Conservation (phyloP, 768 basidiomycete species). For the Pleurotus tuoliensis region DNA sequence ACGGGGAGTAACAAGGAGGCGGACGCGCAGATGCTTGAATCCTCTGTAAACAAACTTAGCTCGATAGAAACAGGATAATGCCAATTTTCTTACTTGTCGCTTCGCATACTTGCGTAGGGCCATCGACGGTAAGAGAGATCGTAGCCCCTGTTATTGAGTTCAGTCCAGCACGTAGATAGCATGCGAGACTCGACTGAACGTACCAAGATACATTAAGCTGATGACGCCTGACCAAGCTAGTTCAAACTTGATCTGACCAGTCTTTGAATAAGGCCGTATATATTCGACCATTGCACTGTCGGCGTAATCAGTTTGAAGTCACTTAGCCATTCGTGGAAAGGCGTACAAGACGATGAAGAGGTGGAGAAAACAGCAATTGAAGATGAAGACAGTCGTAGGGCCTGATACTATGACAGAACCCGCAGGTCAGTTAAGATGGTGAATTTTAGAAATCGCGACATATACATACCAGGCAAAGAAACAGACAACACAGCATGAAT, state of each 20-base stretch:
- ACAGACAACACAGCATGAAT: slow-evolving; percentile 32
- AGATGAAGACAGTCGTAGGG: slow-evolving; percentile 44
- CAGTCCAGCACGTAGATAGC: not conserved
- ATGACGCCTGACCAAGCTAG: slow-evolving; percentile 52
- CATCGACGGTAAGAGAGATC: slow-evolving; percentile 41
- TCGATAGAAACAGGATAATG: slow-evolving; percentile 1
- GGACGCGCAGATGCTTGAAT: slow-evolving; percentile 44
- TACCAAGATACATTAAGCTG: slow-evolving; percentile 49
- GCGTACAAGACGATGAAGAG: slow-evolving; percentile 33
- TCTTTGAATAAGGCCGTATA: slow-evolving; percentile 32
- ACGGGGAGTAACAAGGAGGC: slow-evolving; percentile 41
- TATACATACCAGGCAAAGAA: slow-evolving; percentile 32
- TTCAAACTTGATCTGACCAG: slow-evolving; percentile 46
- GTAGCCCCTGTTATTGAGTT: slow-evolving; percentile 36
- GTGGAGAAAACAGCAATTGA: slow-evolving; percentile 39
- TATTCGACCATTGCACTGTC: slow-evolving; percentile 19
- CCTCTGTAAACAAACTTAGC: slow-evolving; percentile 21
- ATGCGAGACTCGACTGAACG: slow-evolving; percentile 12
- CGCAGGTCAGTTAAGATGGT: not conserved
- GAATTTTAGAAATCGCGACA: not conserved
- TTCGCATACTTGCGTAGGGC: slow-evolving; percentile 32
- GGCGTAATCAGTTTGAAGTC: not conserved
- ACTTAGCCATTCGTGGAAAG: not conserved
- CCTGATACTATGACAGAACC: slow-evolving; percentile 32
- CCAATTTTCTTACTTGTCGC: not conserved